These are phyloP conservation scores for Globisporangium nunn DNA, from an alignment of 352 stramenopile species.

Conservation along the genomic window DNA sequence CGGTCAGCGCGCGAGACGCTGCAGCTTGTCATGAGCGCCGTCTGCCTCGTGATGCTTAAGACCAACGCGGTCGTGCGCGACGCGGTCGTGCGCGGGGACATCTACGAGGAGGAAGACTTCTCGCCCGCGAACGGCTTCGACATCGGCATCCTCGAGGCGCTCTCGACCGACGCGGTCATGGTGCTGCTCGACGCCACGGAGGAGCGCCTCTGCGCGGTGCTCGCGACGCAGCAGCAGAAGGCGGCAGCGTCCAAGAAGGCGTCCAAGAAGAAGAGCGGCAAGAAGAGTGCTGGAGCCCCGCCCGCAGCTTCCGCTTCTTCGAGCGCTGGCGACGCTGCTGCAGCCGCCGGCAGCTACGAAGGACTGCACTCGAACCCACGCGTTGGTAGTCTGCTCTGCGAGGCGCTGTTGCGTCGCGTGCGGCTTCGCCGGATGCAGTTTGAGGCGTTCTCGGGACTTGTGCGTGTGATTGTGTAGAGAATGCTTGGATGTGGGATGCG, in stretches of 20 bases:
- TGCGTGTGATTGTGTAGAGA: neutral
- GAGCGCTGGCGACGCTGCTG: too few relatives aligned
- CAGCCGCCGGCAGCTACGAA: constrained; percentile 19
- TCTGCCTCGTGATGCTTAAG: constrained; percentile 64
- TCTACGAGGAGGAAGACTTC: constrained; percentile 97
- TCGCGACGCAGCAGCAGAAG: constrained; percentile 43
- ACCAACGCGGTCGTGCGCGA: constrained; percentile 73
- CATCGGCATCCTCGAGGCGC: constrained; percentile 33
- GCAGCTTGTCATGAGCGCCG: constrained; percentile 62
- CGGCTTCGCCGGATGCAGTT: constrained; percentile 43
- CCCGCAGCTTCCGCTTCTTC: neutral
- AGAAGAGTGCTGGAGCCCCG: constrained; percentile 15
- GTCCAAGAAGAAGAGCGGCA: constrained; percentile 54
- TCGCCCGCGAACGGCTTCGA: constrained; percentile 63
- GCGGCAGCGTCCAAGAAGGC: constrained; percentile 36
- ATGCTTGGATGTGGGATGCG: too few relatives aligned
- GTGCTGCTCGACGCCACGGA: constrained; percentile 35
- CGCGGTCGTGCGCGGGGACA: constrained; percentile 87
- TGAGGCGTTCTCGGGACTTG: constrained; percentile 30
- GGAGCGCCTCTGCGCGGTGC: constrained; percentile 34
- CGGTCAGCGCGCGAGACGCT: constrained; percentile 44
- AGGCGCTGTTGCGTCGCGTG: constrained; percentile 56
- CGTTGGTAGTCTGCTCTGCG: constrained; percentile 44
- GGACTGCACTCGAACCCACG: constrained; percentile 41
- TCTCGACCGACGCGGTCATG: constrained; percentile 31